phyloP scores from a whole-genome alignment of 805 yeast species.

The Monosporozyma solicola region DNA sequence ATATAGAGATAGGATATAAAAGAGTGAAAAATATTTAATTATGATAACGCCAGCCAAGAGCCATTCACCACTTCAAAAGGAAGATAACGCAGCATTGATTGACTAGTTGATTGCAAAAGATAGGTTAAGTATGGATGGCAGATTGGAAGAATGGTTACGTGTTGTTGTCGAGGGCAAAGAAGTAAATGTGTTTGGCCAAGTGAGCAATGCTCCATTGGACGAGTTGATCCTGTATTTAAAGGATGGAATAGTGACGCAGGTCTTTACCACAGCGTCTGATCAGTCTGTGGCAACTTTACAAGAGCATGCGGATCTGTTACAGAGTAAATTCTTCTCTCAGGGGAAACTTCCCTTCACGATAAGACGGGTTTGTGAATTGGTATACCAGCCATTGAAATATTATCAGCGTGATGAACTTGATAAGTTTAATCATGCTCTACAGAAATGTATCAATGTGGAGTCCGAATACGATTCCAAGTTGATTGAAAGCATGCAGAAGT shows the following conservation, averaged over 20 bases:
- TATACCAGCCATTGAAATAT: conserved; percentile 37
- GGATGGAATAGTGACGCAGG: background rate
- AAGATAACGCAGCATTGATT: background rate
- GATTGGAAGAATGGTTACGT: conserved; percentile 5
- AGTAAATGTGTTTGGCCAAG: background rate
- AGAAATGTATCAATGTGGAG: conserved; percentile 22
- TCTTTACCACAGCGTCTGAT: background rate
- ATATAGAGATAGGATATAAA: background rate
- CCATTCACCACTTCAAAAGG: background rate
- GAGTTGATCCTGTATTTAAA: background rate
- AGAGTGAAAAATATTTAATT: background rate
- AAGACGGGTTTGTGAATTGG: conserved; percentile 38
- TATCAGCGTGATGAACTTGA: conserved; percentile 27
- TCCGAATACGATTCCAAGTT: conserved; percentile 3
- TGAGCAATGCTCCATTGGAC: background rate
- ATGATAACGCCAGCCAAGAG: background rate
- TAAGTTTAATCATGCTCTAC: conserved; percentile 40
- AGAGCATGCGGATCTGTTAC: background rate
- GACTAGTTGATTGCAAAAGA: background rate
- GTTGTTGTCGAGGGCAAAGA: conserved; percentile 12
- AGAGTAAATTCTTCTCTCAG: conserved; percentile 10
- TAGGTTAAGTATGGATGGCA: background rate
- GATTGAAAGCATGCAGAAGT: conserved; percentile 4
- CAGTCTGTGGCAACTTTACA: background rate
- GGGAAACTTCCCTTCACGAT: conserved; percentile 40